phyloP scores from a whole-genome alignment of 2,329 filamentous ascomycete species.

The Sporothrix euskadiensis region DNA sequence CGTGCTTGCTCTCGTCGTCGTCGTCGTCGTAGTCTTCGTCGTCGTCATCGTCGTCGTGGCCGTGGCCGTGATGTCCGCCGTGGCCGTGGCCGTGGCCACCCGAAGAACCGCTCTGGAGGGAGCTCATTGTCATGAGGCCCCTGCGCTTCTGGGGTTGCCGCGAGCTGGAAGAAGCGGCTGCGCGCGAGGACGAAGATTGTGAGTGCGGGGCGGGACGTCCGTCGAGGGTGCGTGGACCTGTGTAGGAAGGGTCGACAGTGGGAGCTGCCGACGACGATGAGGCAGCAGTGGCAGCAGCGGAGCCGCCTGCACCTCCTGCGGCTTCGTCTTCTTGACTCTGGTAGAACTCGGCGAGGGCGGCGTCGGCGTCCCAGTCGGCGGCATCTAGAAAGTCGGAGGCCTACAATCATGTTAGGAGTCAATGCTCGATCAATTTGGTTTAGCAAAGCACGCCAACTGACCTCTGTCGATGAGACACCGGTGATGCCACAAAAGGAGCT shows the following conservation, averaged over 20 bases:
- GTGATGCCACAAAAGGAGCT: constrained; percentile 31
- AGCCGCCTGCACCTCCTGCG: constrained; percentile 49
- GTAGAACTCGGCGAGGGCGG: constrained; percentile 64
- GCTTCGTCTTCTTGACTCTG: constrained; percentile 55
- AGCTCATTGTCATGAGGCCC: constrained; percentile 62
- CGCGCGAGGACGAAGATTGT: constrained; percentile 40
- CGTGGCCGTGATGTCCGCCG: constrained; percentile 56
- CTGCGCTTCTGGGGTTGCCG: constrained; percentile 53
- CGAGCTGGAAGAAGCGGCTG: constrained; percentile 28
- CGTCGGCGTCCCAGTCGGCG: constrained; percentile 66
- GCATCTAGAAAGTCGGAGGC: constrained; percentile 66
- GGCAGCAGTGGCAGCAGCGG: constrained; percentile 40
- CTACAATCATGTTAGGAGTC: not conserved
- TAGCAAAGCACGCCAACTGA: not conserved
- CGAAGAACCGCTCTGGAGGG: constrained; percentile 49
- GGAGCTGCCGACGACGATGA: constrained; percentile 36
- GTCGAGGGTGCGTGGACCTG: constrained; percentile 63
- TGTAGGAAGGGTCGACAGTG: constrained; percentile 49
- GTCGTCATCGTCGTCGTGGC: constrained; percentile 56
- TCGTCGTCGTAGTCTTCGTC: constrained; percentile 61
- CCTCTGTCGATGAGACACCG: constrained; percentile 26
- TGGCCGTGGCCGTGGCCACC: constrained; percentile 60
- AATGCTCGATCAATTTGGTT: too few species aligned
- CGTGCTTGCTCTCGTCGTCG: constrained; percentile 58
- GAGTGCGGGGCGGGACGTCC: constrained; percentile 58